phyloP scores from a whole-genome alignment of 208 protist genomes.

The Vickermania ingenoplastis region DNA sequence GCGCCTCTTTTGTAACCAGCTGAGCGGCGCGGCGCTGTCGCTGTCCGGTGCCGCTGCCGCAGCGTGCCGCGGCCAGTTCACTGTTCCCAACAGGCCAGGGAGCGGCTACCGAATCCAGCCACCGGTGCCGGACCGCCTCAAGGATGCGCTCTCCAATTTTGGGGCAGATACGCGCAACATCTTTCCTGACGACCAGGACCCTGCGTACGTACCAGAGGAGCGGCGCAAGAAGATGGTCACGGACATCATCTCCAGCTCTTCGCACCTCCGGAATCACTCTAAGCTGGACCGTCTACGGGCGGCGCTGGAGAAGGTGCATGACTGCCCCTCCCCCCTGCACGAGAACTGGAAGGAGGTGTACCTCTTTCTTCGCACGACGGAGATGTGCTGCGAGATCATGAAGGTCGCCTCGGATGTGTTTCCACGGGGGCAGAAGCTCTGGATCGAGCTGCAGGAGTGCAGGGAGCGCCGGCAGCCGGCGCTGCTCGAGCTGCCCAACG shows the following conservation, averaged over 20 bases:
- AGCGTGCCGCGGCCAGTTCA: neutral
- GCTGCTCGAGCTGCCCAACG: slow-evolving; percentile 67
- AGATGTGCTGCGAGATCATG: slow-evolving; percentile 73
- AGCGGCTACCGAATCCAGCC: slow-evolving; percentile 74
- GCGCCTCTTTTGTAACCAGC: no score
- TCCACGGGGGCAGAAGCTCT: slow-evolving; percentile 71
- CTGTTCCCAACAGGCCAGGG: slow-evolving; percentile 34
- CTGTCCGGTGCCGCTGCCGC: no score
- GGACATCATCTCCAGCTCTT: slow-evolving; percentile 42
- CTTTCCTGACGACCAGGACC: slow-evolving; percentile 36
- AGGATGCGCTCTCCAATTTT: slow-evolving; percentile 60
- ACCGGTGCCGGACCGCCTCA: slow-evolving; percentile 67
- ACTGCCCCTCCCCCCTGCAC: slow-evolving; percentile 22
- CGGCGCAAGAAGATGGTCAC: slow-evolving; percentile 50
- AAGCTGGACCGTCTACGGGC: slow-evolving; percentile 74
- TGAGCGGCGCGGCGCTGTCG: no score
- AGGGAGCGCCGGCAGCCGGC: slow-evolving; percentile 65
- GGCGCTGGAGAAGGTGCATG: slow-evolving; percentile 55
- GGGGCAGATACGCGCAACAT: slow-evolving; percentile 41
- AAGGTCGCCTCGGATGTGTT: slow-evolving; percentile 48
- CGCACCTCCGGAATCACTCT: slow-evolving; percentile 48
- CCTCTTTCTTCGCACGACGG: slow-evolving; percentile 79
- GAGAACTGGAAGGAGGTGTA: slow-evolving; percentile 76
- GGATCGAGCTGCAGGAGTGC: slow-evolving; percentile 78
- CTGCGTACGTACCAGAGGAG: slow-evolving; percentile 68